Conservation (phyloP, 2,329 filamentous ascomycete genomes). For the Monilinia laxa region DNA sequence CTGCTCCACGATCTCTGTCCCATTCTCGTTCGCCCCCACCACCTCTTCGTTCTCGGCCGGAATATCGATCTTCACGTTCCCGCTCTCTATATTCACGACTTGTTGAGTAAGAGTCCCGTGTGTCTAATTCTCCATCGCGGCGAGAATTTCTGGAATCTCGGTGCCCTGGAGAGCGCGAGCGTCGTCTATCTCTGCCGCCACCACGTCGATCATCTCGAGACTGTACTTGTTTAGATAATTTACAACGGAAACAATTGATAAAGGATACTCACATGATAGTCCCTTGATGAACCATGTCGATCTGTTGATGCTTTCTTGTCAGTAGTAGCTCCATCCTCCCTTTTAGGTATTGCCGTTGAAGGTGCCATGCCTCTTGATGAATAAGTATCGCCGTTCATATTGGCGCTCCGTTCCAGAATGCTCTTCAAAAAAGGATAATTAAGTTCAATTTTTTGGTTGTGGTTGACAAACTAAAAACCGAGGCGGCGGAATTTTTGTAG, state of each 20-base stretch:
- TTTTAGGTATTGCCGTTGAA: constrained; percentile 35
- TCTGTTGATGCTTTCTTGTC: constrained; percentile 45
- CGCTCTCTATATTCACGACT: constrained; percentile 90
- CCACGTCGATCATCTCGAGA: constrained; percentile 43
- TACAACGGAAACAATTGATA: constrained; percentile 1
- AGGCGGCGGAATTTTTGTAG: constrained; percentile 23
- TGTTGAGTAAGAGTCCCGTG: constrained; percentile 77
- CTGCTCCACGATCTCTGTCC: constrained; percentile 65
- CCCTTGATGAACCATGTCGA: constrained; percentile 50
- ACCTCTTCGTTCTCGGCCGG: constrained; percentile 60
- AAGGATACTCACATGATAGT: constrained; percentile 50
- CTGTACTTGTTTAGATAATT: constrained; percentile 36
- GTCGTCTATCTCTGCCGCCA: constrained; percentile 55
- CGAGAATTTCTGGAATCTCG: constrained; percentile 63
- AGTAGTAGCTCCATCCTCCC: constrained; percentile 39
- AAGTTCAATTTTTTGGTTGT: constrained; percentile 7
- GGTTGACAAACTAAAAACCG: constrained; percentile 15
- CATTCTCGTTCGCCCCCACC: constrained; percentile 72
- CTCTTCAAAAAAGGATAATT: background rate
- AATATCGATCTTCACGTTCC: constrained; percentile 90
- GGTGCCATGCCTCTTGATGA: constrained; percentile 65
- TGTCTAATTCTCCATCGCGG: constrained; percentile 64
- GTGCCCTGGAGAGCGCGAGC: constrained; percentile 84
- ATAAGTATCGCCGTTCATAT: constrained; percentile 85
- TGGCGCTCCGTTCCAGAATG: constrained; percentile 36